Evolutionary conservation across 108 stramenopile species (phyloP).

Genomic region (Cyclotella baltica): DNA sequence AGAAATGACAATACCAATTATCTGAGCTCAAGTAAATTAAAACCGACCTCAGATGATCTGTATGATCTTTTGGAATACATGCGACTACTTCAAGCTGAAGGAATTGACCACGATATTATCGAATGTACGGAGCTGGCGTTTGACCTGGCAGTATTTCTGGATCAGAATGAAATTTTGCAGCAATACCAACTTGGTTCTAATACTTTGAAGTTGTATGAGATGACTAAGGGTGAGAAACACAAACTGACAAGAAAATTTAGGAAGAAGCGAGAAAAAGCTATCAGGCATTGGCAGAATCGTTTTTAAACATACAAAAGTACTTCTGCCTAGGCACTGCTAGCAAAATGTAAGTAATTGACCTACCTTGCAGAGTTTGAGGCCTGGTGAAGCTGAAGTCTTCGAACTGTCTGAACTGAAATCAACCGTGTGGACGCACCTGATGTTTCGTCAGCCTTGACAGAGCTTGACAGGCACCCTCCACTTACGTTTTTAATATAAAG

Average conservation of each 20-base stretch:
- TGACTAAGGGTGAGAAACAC: constrained; percentile 9
- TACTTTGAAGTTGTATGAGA: constrained; percentile 7
- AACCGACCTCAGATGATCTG: constrained; percentile 12
- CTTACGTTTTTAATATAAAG: too few relatives aligned
- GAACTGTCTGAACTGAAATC: too few relatives aligned
- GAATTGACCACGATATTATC: constrained; percentile 10
- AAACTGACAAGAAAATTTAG: constrained; percentile 11
- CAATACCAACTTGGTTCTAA: neutral
- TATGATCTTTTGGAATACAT: constrained; percentile 18
- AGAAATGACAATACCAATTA: neutral
- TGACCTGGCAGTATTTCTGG: constrained; percentile 17
- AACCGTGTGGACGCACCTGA: too few relatives aligned
- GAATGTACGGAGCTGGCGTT: neutral
- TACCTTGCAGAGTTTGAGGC: too few relatives aligned
- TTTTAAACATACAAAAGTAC: too few relatives aligned
- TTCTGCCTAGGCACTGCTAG: too few relatives aligned
- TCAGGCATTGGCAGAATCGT: too few relatives aligned
- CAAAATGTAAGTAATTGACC: too few relatives aligned
- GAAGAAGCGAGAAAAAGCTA: constrained; percentile 1
- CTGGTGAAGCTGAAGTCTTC: too few relatives aligned
- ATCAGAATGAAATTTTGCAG: neutral
- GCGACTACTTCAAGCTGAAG: neutral
- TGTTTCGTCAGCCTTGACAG: too few relatives aligned
- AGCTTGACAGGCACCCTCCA: too few relatives aligned
- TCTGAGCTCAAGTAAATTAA: neutral